Base-by-base conservation (phyloP, 225 moss, liverwort and hornwort species). In the Asterella californica region DNA sequence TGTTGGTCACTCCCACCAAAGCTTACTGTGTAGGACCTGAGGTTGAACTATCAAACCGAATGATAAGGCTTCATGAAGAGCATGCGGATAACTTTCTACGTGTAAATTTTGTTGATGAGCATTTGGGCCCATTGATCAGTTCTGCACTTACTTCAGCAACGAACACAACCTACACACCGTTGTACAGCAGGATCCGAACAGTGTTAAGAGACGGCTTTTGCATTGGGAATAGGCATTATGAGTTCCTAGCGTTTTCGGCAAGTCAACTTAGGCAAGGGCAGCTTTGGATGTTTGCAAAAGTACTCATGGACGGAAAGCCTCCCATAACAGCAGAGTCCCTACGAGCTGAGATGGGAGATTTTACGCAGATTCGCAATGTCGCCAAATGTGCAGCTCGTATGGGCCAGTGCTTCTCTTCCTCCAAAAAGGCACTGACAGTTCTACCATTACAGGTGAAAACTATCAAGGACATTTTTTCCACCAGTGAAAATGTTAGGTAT, bases 371-470 rank as follows among this genome's bases (percentile, higher is more conserved):
- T 15, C 88, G 85, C 61, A 96, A 96, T 74, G 96, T 96, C 47
- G 94, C 92, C 0, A 86, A 92, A 71, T 94, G 90, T 86, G 94
- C 96, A 70, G 94, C 96, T 22, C 89, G 96, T 6, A 96, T 96
- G 96, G 94, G 96, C 11, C 96, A 94, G 79, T 96, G 94, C 83
- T 96, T 96, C 77, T 96, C 96, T 32, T 91, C 94, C 0, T 93
- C 96, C 4, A 91, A 88, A 42, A 88, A 89, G 22, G 91, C 96
- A 10, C 80, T 96, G 33, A 83, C 87, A 74, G 92, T 96, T 18
- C 57, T 70, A 38, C 27, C 10, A 2, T 50, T 76, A 32, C 92
- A 92, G 72, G 84, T 91, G 1, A 88, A 89, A 36, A 2, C 54
- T 0, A 90, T 94, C 29, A 82, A 85, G 18, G 96, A 96, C 71